phyloP scores from a whole-genome alignment of 176 grass and related monocot species.

The Phragmites australis region DNA sequence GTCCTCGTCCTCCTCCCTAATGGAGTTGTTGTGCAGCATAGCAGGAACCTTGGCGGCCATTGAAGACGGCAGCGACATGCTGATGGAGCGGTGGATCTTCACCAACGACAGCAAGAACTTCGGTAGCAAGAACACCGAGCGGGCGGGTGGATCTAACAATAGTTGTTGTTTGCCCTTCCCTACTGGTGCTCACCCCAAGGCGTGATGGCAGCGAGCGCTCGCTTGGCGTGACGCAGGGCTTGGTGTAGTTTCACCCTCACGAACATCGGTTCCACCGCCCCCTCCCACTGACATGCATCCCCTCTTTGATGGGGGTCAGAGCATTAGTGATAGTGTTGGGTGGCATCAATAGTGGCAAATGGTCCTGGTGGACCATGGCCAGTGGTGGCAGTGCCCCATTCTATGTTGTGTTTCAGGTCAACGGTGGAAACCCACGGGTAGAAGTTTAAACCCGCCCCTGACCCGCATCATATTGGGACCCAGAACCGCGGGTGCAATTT shows the following conservation, averaged over 20 bases:
- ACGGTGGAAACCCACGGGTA: no score
- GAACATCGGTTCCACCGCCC: not conserved
- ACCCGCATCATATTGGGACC: no score
- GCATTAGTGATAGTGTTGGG: not conserved
- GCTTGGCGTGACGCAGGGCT: constrained; percentile 36
- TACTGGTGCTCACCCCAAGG: constrained; percentile 37
- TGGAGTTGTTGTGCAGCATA: constrained; percentile 48
- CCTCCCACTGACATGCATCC: not conserved
- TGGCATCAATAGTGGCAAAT: no score
- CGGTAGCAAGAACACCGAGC: constrained; percentile 25
- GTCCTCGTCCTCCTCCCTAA: constrained; percentile 70
- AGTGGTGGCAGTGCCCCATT: constrained; percentile 29
- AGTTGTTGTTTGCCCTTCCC: not conserved
- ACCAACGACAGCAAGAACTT: constrained; percentile 82
- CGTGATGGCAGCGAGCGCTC: constrained; percentile 15
- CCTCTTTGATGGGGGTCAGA: fast-evolving
- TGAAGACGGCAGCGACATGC: constrained; percentile 71
- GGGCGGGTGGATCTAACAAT: constrained; percentile 42
- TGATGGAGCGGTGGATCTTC: constrained; percentile 87
- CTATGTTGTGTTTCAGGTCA: no score
- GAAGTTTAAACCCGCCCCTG: no score
- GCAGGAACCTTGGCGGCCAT: constrained; percentile 32
- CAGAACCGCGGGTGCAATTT: no score
- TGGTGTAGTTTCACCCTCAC: not conserved
- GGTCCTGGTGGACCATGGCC: constrained; percentile 25